Evolutionary conservation across 2,329 filamentous ascomycete species (phyloP).

Genomic region (Pseudogymnoascus sp.): DNA sequence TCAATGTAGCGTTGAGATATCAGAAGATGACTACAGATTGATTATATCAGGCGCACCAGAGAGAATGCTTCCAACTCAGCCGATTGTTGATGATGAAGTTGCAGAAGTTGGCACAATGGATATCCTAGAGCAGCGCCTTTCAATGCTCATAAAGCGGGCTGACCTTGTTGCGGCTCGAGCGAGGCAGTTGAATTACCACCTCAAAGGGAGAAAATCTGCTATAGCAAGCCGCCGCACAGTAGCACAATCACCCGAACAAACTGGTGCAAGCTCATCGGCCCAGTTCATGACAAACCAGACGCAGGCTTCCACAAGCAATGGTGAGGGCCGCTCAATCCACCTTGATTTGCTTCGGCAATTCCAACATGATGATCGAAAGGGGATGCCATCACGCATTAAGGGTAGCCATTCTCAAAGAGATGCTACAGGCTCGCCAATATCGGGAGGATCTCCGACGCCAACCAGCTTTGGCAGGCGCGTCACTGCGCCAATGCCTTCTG

Average conservation of each 20-base stretch:
- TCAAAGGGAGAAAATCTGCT: slow-evolving; percentile 68
- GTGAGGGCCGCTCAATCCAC: slow-evolving; percentile 34
- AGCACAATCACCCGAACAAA: slow-evolving; percentile 23
- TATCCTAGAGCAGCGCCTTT: slow-evolving; percentile 72
- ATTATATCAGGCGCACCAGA: slow-evolving; percentile 79
- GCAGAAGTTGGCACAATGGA: slow-evolving; percentile 79
- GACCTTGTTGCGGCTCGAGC: slow-evolving; percentile 68
- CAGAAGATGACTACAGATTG: slow-evolving; percentile 79
- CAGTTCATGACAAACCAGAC: neutral
- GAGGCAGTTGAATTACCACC: slow-evolving; percentile 71
- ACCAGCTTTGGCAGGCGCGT: slow-evolving; percentile 1
- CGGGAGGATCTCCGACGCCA: slow-evolving; percentile 8
- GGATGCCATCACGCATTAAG: slow-evolving; percentile 21
- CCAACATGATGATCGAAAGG: slow-evolving; percentile 25
- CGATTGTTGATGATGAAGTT: slow-evolving; percentile 78
- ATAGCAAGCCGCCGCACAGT: slow-evolving; percentile 57
- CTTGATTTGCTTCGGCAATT: slow-evolving; percentile 53
- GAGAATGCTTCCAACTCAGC: slow-evolving; percentile 72
- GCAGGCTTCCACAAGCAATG: slow-evolving; percentile 7
- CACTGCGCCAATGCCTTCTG: slow-evolving; percentile 2
- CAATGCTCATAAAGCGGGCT: slow-evolving; percentile 70
- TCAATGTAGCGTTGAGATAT: slow-evolving; percentile 75
- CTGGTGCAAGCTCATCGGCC: slow-evolving; percentile 4
- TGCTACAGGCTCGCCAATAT: slow-evolving; percentile 16
- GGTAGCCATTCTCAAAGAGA: neutral